A percentile compares a stretch with the other conserved stretches of the same genome.
phyloP scores from a whole-genome alignment of 2,329 filamentous ascomycete genomes.

The Fonsecaea nubica region DNA sequence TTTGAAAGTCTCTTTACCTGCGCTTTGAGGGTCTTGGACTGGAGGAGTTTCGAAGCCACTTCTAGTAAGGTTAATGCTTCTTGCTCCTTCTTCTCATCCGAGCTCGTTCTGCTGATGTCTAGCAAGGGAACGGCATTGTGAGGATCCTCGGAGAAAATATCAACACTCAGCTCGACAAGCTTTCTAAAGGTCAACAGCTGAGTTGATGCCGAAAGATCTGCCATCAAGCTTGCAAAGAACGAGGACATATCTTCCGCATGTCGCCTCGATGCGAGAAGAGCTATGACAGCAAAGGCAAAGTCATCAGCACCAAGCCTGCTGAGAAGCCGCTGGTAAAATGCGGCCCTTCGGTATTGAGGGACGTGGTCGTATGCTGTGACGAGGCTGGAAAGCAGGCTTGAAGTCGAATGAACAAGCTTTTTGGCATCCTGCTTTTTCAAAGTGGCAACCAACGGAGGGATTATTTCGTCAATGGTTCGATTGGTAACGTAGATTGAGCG shows the following conservation, averaged over 20 bases:
- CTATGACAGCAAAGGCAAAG: constrained; percentile 84
- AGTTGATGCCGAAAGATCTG: constrained; percentile 73
- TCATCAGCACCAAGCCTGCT: constrained; percentile 84
- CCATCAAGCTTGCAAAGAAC: constrained; percentile 78
- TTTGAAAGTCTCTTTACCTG: constrained; percentile 25
- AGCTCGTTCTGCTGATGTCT: constrained; percentile 57
- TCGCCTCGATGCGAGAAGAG: constrained; percentile 90
- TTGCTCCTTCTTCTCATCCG: constrained; percentile 42
- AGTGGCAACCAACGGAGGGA: constrained; percentile 87
- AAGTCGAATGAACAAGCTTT: constrained; percentile 75
- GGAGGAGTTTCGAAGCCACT: constrained; percentile 30
- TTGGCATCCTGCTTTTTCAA: constrained; percentile 74
- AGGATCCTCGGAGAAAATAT: constrained; percentile 77
- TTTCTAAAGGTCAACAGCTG: constrained; percentile 78
- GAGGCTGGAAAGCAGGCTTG: constrained; percentile 92
- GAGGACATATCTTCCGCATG: constrained; percentile 74
- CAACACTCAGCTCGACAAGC: constrained; percentile 74
- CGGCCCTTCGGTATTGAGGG: constrained; percentile 80
- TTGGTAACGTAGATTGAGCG: constrained; percentile 97
- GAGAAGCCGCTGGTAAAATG: constrained; percentile 82
- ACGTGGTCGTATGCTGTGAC: constrained; percentile 97
- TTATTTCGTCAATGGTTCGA: constrained; percentile 89
- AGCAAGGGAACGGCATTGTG: constrained; percentile 75
- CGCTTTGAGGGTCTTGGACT: constrained; percentile 28
- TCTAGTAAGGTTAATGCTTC: constrained; percentile 52